Evolutionary conservation across 257 asterid species (phyloP).

Genomic region (Paulownia fortunei): DNA sequence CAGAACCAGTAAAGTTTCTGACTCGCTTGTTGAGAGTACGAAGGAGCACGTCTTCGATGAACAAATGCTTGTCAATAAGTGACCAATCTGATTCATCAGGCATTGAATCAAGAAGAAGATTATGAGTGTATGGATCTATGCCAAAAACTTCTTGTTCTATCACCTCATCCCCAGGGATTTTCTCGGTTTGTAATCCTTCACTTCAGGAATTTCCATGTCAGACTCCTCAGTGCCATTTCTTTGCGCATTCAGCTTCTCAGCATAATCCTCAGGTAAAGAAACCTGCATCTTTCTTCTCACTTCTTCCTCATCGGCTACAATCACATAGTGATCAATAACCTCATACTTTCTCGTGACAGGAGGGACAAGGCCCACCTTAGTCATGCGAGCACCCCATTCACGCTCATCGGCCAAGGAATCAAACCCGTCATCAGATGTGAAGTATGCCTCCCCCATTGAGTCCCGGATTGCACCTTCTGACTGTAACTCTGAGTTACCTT

Average conservation of each 20-base stretch:
- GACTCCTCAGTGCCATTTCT: constrained; percentile 97
- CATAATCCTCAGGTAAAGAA: constrained; percentile 93
- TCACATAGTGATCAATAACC: constrained; percentile 84
- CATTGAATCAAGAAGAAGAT: constrained; percentile 99
- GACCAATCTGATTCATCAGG: constrained; percentile 94
- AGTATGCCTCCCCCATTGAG: constrained; percentile 61
- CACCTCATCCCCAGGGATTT: constrained; percentile 90
- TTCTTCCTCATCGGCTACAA: constrained; percentile 95
- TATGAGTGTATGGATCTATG: constrained; percentile 94
- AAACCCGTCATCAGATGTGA: constrained; percentile 70
- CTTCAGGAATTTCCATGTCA: constrained; percentile 99
- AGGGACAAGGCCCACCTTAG: constrained; percentile 94
- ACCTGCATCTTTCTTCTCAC: constrained; percentile 95
- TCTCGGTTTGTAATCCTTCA: constrained; percentile 92
- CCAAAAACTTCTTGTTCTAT: constrained; percentile 99
- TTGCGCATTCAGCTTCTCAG: constrained; percentile 81
- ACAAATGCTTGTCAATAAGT: constrained; percentile 76
- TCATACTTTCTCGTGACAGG: constrained; percentile 98
- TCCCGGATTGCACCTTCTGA: constrained; percentile 63
- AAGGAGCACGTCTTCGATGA: constrained; percentile 94
- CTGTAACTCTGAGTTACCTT: constrained; percentile 69
- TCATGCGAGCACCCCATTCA: constrained; percentile 99
- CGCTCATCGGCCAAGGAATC: constrained; percentile 93
- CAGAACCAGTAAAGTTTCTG: constrained; percentile 84
- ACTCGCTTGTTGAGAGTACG: constrained; percentile 82